These are phyloP conservation scores for Prunus davidiana DNA, from an alignment of 306 rosid species.

Conservation along the genomic window DNA sequence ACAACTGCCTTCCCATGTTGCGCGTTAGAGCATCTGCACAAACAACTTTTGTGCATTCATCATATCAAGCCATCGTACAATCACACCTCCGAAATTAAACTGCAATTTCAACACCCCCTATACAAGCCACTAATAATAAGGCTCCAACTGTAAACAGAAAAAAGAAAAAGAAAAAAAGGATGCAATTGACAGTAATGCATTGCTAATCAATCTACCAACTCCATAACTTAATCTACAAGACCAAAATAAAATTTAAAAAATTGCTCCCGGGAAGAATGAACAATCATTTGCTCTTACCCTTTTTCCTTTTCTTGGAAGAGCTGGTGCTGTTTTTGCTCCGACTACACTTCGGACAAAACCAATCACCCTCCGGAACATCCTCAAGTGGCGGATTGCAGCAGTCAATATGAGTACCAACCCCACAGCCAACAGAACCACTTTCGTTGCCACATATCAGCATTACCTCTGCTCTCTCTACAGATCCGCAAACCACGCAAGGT, in stretches of 20 bases:
- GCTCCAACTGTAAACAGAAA: not conserved
- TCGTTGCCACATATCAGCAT: constrained; percentile 91
- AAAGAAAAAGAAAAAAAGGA: too few relatives aligned
- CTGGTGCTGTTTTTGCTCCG: constrained; percentile 29
- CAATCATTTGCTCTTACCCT: constrained; percentile 31
- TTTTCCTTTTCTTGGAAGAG: constrained; percentile 48
- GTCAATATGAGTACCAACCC: constrained; percentile 71
- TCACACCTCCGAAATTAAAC: not conserved
- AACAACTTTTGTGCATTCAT: not conserved
- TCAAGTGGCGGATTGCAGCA: constrained; percentile 85
- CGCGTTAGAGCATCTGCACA: not conserved
- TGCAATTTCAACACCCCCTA: not conserved
- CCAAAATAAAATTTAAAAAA: not conserved
- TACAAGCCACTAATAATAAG: not conserved
- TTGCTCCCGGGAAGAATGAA: not conserved
- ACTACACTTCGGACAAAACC: constrained; percentile 77
- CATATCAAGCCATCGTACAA: not conserved
- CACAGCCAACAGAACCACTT: constrained; percentile 78
- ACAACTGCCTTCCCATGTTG: too few relatives aligned
- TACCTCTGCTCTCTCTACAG: constrained; percentile 69
- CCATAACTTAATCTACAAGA: not conserved
- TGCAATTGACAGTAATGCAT: not conserved
- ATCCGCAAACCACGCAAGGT: constrained; percentile 63
- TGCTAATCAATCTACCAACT: not conserved
- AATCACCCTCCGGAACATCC: constrained; percentile 69